Evolutionary conservation across 2,329 filamentous ascomycete species (phyloP).

Genomic region (Sarocladium brachiariae): DNA sequence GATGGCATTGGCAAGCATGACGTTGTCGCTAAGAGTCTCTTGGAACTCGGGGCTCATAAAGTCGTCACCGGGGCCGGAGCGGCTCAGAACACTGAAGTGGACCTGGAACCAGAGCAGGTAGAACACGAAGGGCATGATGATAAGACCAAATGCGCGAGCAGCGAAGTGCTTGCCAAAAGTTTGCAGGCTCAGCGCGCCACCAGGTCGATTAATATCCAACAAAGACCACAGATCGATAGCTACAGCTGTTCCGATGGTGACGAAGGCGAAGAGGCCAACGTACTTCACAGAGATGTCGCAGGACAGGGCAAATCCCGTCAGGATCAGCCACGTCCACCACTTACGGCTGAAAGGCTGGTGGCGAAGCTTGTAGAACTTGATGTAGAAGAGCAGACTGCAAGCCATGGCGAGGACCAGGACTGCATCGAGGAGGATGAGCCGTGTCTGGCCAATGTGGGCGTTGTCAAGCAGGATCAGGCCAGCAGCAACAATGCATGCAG

Average conservation of each 20-base stretch:
- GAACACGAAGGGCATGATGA: constrained; percentile 90
- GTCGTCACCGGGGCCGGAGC: constrained; percentile 91
- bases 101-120: constrained; percentile 99
- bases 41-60: constrained; percentile 99
- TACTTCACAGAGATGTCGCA: constrained; percentile 99
- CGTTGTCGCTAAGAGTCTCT: constrained; percentile 90
- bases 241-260: constrained; percentile 92
- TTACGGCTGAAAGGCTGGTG: constrained; percentile 86
- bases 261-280: constrained; percentile 91
- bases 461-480: constrained; percentile 91
- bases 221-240: constrained; percentile 93
- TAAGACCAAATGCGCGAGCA: constrained; percentile 78
- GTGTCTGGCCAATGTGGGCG: constrained; percentile 92
- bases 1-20: constrained; percentile 81
- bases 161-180: constrained; percentile 85
- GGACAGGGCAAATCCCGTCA: constrained; percentile 90
- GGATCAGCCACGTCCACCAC: constrained; percentile 99
- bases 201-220: constrained; percentile 77
- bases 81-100: constrained; percentile 82
- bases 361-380: constrained; percentile 95
- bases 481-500: constrained; percentile 81
- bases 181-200: constrained; percentile 70
- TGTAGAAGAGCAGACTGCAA: constrained; percentile 85
- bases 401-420: constrained; percentile 95
- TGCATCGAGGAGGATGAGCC: constrained; percentile 89